phyloP scores from a whole-genome alignment of 768 basidiomycete species.

The Lentinus tigrinus region DNA sequence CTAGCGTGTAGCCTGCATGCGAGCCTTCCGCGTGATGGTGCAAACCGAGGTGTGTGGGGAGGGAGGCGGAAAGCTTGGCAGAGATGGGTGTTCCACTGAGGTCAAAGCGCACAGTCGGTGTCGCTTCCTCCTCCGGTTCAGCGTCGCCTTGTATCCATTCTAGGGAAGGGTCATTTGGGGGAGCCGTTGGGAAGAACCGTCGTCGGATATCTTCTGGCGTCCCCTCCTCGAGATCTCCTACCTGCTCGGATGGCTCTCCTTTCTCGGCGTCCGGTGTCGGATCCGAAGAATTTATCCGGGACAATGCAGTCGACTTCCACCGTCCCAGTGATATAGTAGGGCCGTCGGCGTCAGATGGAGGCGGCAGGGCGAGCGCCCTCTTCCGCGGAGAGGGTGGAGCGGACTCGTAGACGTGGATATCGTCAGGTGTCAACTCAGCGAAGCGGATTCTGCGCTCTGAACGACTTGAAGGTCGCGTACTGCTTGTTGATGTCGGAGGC shows the following conservation, averaged over 20 bases:
- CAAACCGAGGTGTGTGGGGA: conserved; percentile 84
- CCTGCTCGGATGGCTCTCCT: neutral
- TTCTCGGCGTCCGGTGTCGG: neutral
- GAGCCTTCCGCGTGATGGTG: conserved; percentile 86
- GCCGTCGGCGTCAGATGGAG: conserved; percentile 40
- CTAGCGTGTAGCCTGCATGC: conserved; percentile 84
- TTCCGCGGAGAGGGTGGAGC: conserved; percentile 74
- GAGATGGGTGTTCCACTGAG: conserved; percentile 73
- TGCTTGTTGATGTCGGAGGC: conserved; percentile 28
- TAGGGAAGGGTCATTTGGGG: conserved; percentile 68
- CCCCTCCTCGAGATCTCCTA: conserved; percentile 50
- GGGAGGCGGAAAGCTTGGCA: conserved; percentile 43
- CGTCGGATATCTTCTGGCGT: conserved; percentile 81
- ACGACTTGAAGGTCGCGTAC: conserved; percentile 61
- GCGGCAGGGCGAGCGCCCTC: conserved; percentile 56
- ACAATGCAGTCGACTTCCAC: conserved; percentile 29
- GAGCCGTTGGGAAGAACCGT: conserved; percentile 76
- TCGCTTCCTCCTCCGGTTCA: conserved; percentile 26
- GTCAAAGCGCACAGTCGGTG: conserved; percentile 55
- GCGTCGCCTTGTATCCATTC: conserved; percentile 67
- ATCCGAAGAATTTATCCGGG: neutral
- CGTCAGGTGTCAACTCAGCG: conserved; percentile 69
- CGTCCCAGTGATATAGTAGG: conserved; percentile 37
- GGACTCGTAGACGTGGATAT: conserved; percentile 82
- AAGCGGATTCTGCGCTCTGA: conserved; percentile 63